phyloP scores from a whole-genome alignment of 2,329 filamentous ascomycete species.

The Beauveria australis region DNA sequence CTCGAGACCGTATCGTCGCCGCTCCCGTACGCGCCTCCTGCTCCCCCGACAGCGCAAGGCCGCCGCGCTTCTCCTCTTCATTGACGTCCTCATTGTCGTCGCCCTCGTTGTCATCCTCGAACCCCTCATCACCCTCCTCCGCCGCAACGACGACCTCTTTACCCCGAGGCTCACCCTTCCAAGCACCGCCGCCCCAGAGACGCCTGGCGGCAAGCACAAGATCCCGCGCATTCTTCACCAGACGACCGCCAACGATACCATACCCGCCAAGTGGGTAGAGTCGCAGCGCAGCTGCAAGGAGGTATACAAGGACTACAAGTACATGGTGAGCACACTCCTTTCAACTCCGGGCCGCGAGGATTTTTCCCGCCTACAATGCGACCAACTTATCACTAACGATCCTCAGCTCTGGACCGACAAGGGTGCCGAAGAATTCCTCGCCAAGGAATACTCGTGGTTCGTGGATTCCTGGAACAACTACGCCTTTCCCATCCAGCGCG shows the following conservation, averaged over 20 bases:
- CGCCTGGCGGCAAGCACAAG: slow-evolving; percentile 59
- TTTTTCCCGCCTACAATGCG: not conserved
- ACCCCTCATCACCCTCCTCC: slow-evolving; percentile 61
- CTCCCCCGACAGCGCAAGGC: slow-evolving; percentile 12
- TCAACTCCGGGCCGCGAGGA: not conserved
- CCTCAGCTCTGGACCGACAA: slow-evolving; percentile 63
- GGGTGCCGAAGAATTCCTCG: slow-evolving; percentile 58
- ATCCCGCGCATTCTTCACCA: slow-evolving; percentile 73
- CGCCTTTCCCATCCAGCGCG: slow-evolving; percentile 62
- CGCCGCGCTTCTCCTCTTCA: slow-evolving; percentile 50
- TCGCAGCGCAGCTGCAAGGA: slow-evolving; percentile 60
- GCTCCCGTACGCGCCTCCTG: slow-evolving; percentile 5
- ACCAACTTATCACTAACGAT: not conserved
- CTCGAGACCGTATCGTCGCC: slow-evolving; percentile 7
- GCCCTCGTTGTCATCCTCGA: slow-evolving; percentile 61
- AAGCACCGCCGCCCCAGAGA: slow-evolving; percentile 49
- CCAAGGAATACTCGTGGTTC: slow-evolving; percentile 63
- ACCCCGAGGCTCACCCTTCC: slow-evolving; percentile 18
- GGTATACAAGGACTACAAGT: slow-evolving; percentile 63
- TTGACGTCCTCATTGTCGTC: slow-evolving; percentile 55
- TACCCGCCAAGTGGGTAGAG: slow-evolving; percentile 57
- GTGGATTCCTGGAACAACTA: slow-evolving; percentile 62
- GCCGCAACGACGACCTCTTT: slow-evolving; percentile 31
- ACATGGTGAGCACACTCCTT: slow-evolving; percentile 45
- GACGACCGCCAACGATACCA: slow-evolving; percentile 61